Percentiles rank a stretch among this genome's conserved stretches.
These are phyloP conservation scores for Epichloe elymi DNA, from an alignment of 2,329 filamentous ascomycete genomes.

Conservation along the genomic window DNA sequence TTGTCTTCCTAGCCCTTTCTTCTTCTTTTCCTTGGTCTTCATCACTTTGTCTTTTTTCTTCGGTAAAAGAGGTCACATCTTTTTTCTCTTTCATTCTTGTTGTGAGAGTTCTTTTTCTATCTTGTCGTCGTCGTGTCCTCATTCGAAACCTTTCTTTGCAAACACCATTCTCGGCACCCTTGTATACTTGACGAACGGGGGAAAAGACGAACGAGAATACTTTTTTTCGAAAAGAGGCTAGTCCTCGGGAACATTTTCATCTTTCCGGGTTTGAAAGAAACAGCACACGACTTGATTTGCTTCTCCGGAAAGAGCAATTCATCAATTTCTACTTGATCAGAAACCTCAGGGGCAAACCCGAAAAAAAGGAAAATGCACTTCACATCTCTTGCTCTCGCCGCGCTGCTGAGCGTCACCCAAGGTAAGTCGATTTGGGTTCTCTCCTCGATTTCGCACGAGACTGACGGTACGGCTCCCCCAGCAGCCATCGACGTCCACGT, in stretches of 20 bases:
- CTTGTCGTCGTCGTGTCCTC: background rate
- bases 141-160: background rate
- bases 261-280: too few species aligned
- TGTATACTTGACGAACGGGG: background rate
- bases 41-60: background rate
- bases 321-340: background rate
- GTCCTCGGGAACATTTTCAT: slow-evolving; percentile 21
- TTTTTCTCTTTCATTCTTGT: background rate
- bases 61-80: background rate
- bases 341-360: too few species aligned
- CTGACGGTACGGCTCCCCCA: background rate
- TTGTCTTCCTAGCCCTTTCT: too few species aligned
- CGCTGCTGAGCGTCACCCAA: slow-evolving; percentile 34
- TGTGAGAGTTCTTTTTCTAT: background rate
- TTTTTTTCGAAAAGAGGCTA: slow-evolving; percentile 24
- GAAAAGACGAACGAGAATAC: background rate
- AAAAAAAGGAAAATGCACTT: slow-evolving; percentile 31
- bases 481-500: slow-evolving; percentile 39
- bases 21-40: too few species aligned
- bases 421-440: slow-evolving; percentile 19
- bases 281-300: background rate
- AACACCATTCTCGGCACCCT: too few species aligned
- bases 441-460: background rate
- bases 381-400: slow-evolving; percentile 31
- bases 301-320: slow-evolving; percentile 5